These are phyloP conservation scores for Corymbia maculata DNA, from an alignment of 345 rosid genomes.

Conservation along the genomic window DNA sequence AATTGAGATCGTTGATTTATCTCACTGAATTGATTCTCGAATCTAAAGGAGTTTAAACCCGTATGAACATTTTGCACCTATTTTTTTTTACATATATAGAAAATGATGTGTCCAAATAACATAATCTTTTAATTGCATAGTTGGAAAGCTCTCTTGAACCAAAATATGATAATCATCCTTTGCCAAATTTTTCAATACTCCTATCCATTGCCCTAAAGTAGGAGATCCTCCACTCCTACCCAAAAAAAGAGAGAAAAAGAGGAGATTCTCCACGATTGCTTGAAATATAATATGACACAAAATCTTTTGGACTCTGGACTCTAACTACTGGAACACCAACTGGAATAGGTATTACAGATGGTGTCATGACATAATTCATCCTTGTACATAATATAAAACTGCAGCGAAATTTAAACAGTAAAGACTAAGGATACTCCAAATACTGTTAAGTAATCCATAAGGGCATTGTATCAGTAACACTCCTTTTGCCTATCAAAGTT, in stretches of 20 bases:
- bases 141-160: not conserved
- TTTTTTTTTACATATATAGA: too few relatives aligned
- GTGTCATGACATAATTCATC: not conserved
- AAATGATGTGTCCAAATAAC: too few relatives aligned
- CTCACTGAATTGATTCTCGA: not conserved
- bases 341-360: not conserved
- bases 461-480: not conserved
- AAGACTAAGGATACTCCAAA: not conserved
- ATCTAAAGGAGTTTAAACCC: not conserved
- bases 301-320: not conserved
- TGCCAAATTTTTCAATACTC: too few relatives aligned
- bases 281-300: too few relatives aligned
- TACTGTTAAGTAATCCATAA: not conserved
- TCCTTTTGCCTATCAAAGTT: not conserved
- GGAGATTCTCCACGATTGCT: too few relatives aligned
- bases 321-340: not conserved
- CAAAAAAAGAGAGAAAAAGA: too few relatives aligned
- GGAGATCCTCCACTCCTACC: too few relatives aligned
- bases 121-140: too few relatives aligned
- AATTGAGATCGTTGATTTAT: slow-evolving; percentile 46
- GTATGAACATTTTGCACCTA: not conserved
- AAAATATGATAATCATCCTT: too few relatives aligned
- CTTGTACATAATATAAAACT: not conserved
- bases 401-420: not conserved
- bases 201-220: too few relatives aligned